Percentiles rank a stretch among this genome's conserved stretches.
phyloP scores from a whole-genome alignment of 371 early-diverging fungal genomes.

The Mycotypha africana region DNA sequence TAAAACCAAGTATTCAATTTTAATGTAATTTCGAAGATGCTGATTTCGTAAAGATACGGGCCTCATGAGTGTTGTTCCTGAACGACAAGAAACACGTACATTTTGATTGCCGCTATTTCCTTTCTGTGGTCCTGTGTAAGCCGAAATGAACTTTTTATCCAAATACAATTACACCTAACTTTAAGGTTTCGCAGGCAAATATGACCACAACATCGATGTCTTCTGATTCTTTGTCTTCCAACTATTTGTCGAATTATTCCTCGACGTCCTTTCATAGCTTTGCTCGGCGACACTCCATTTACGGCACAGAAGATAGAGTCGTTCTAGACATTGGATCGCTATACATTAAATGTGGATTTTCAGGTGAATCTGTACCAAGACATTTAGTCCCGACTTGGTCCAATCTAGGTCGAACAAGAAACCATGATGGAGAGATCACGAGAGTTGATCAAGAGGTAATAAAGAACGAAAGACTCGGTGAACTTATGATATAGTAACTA shows the following conservation, averaged over 20 bases:
- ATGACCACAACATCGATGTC: constrained; percentile 48
- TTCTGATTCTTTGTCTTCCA: constrained; percentile 33
- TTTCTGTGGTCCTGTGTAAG: no score
- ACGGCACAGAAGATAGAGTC: constrained; percentile 76
- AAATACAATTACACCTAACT: no score
- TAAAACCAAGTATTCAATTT: no score
- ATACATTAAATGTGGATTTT: constrained; percentile 83
- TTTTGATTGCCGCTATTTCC: no score
- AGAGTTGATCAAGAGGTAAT: constrained; percentile 38
- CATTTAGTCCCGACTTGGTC: constrained; percentile 59
- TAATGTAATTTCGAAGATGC: no score
- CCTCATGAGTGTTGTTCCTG: no score
- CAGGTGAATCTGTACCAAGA: constrained; percentile 81
- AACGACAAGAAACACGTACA: no score
- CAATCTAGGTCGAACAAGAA: constrained; percentile 19
- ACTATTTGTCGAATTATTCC: constrained; percentile 32
- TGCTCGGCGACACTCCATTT: constrained; percentile 59
- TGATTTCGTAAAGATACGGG: no score
- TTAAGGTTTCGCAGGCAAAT: no score
- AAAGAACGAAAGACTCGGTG: neutral
- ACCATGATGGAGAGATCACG: constrained; percentile 39
- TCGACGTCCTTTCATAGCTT: constrained; percentile 33
- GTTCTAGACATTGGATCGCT: constrained; percentile 84
- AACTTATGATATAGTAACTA: neutral
- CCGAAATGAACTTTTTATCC: no score